Conservation (phyloP, 345 rosid genomes). For the Eucalyptus guilfoylei region DNA sequence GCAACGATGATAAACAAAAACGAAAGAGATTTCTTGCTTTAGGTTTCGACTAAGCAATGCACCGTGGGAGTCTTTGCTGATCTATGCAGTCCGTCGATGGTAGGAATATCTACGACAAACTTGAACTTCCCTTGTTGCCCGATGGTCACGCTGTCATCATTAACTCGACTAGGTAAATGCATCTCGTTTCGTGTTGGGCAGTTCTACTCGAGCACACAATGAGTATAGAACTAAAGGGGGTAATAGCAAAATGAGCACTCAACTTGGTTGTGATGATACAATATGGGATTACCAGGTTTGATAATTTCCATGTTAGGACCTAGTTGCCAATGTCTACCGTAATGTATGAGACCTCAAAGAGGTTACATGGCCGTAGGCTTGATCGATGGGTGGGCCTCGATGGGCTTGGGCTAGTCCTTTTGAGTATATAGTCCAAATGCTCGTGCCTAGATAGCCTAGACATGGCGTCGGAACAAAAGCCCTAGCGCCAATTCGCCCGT, state of each 20-base stretch:
- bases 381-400: not conserved
- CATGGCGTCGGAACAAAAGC: accelerated
- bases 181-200: not conserved
- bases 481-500: accelerated
- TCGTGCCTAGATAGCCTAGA: not conserved
- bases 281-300: not conserved
- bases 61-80: not conserved
- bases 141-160: not conserved
- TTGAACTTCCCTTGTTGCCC: not conserved
- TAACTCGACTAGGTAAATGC: not conserved
- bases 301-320: not conserved
- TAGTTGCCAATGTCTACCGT: not conserved
- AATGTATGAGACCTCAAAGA: not conserved
- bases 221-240: not conserved
- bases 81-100: not conserved
- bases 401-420: not conserved
- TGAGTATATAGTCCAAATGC: not conserved
- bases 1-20: not conserved
- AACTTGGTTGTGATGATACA: not conserved
- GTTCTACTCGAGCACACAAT: not conserved
- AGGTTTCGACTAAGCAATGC: not conserved
- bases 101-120: not conserved
- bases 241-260: not conserved
- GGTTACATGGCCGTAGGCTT: not conserved
- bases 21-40: not conserved